Evolutionary conservation across 805 yeast genomes (phyloP).

Genomic region (Candida ponderosae): DNA sequence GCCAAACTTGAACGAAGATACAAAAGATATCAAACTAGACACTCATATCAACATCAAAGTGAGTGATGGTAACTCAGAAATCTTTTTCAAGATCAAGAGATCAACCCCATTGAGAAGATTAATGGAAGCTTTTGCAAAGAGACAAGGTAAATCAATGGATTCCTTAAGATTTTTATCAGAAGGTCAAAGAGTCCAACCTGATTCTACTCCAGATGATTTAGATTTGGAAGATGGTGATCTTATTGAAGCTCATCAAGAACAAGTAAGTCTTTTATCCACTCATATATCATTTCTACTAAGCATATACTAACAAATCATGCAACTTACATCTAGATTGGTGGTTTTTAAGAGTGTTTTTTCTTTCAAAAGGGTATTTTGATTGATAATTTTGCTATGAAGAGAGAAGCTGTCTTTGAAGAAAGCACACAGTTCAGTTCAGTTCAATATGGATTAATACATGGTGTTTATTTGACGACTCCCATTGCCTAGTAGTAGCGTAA

Average conservation of each 20-base stretch:
- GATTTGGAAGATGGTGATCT: slow-evolving; percentile 95
- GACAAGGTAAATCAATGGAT: slow-evolving; percentile 85
- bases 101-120: slow-evolving; percentile 88
- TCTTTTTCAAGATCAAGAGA: slow-evolving; percentile 90
- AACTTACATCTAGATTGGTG: background rate
- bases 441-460: no score
- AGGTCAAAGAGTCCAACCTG: slow-evolving; percentile 83
- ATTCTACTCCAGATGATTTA: slow-evolving; percentile 86
- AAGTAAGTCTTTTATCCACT: no score
- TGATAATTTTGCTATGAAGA: no score
- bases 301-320: no score
- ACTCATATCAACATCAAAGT: slow-evolving; percentile 92
- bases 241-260: slow-evolving; percentile 96
- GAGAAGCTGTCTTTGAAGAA: no score
- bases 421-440: no score
- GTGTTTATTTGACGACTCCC: no score
- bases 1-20: slow-evolving; percentile 24
- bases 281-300: no score
- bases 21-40: slow-evolving; percentile 51
- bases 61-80: slow-evolving; percentile 88
- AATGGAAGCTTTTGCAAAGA: slow-evolving; percentile 96
- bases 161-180: slow-evolving; percentile 86
- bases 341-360: no score
- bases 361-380: no score
- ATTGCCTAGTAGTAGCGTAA: no score